Conservation (phyloP, 495 filamentous ascomycete species). For the Penicillium soppii region DNA sequence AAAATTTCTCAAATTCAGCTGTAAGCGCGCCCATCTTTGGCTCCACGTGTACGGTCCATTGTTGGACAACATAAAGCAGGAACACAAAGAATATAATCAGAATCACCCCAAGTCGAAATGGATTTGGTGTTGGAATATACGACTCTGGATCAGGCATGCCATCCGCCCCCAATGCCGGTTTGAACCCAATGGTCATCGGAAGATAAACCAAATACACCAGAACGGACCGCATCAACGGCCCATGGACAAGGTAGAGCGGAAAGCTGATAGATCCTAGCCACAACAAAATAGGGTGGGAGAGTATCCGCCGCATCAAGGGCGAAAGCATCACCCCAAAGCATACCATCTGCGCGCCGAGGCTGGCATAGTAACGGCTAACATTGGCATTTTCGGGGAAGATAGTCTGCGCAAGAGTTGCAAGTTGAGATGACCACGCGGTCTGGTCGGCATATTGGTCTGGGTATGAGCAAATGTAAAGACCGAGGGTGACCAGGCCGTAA, state of each 20-base stretch:
- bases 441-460: conserved; percentile 10
- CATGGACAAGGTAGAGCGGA: conserved; percentile 21
- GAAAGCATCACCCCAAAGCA: conserved; percentile 14
- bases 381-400: conserved; percentile 6
- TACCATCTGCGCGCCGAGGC: conserved; percentile 13
- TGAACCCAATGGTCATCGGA: conserved; percentile 6
- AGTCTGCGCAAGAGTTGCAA: conserved; percentile 1
- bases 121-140: conserved; percentile 8
- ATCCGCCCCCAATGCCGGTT: conserved; percentile 1
- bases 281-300: conserved; percentile 11
- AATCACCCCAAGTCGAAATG: conserved; percentile 6
- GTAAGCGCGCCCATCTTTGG: conserved; percentile 10
- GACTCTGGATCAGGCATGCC: conserved; percentile 8
- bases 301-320: conserved; percentile 5
- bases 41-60: conserved; percentile 5
- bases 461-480: conserved; percentile 11
- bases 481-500: conserved; percentile 6
- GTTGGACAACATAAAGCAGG: conserved; percentile 5
- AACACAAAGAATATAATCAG: conserved; percentile 8
- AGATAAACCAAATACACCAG: conserved; percentile 14
- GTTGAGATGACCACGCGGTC: conserved; percentile 10
- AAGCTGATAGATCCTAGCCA: conserved; percentile 21
- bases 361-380: conserved; percentile 8
- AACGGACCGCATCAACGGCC: conserved; percentile 19
- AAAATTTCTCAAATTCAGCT: conserved; percentile 4